These are phyloP conservation scores for Ilyonectria robusta DNA, from an alignment of 2,329 filamentous ascomycete genomes.

Conservation along the genomic window DNA sequence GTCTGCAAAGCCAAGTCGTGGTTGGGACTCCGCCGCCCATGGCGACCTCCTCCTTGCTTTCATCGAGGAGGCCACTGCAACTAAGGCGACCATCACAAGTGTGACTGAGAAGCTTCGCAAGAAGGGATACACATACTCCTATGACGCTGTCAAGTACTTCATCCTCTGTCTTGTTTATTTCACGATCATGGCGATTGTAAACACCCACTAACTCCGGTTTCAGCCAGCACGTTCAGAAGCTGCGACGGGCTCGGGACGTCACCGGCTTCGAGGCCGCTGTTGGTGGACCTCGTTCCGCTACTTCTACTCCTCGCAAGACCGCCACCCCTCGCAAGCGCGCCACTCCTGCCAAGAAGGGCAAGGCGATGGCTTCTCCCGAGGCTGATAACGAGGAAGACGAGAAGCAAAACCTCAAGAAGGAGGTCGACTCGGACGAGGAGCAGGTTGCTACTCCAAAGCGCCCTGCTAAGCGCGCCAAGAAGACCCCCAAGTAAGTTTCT, in stretches of 20 bases:
- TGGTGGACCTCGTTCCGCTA: conserved; percentile 29
- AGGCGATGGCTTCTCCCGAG: conserved; percentile 34
- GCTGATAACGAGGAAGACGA: conserved; percentile 46
- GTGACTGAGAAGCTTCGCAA: conserved; percentile 51
- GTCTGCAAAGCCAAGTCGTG: conserved; percentile 44
- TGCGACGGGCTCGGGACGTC: conserved; percentile 55
- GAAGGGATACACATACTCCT: conserved; percentile 57
- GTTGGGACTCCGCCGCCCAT: conserved; percentile 57
- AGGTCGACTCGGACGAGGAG: conserved; percentile 34
- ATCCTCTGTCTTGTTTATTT: conserved; percentile 11
- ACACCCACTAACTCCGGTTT: conserved; percentile 33
- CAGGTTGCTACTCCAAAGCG: conserved; percentile 23
- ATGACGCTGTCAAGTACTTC: conserved; percentile 58
- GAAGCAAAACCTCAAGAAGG: conserved; percentile 47
- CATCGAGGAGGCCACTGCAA: conserved; percentile 54
- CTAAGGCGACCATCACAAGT: conserved; percentile 49
- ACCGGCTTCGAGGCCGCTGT: conserved; percentile 40
- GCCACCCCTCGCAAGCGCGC: conserved; percentile 50
- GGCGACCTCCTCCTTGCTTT: conserved; percentile 56
- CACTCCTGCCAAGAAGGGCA: conserved; percentile 45
- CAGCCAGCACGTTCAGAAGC: conserved; percentile 64
- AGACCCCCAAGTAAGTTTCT: conserved; percentile 38
- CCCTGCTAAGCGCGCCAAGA: conserved; percentile 46
- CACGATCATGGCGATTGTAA: conserved; percentile 5
- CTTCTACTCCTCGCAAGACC: conserved; percentile 45